These are phyloP conservation scores for Imleria badia DNA, from an alignment of 768 basidiomycete genomes.

Conservation along the genomic window DNA sequence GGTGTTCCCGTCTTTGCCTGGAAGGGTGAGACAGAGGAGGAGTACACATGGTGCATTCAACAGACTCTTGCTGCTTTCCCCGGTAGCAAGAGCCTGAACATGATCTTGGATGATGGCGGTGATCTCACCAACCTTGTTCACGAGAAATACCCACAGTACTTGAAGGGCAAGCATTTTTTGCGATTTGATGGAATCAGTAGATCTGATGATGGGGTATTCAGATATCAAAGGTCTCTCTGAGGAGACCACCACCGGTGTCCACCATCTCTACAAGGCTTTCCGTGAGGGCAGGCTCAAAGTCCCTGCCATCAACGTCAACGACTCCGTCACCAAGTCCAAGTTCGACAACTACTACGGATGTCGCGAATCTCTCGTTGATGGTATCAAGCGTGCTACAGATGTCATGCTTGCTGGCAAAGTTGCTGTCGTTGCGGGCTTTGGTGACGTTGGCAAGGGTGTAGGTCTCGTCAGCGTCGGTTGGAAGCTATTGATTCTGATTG, in stretches of 20 bases:
- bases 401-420: conserved; percentile 99
- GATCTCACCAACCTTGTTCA: conserved; percentile 95
- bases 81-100: conserved; percentile 82
- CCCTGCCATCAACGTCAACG: conserved; percentile 99
- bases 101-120: conserved; percentile 99
- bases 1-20: conserved; percentile 98
- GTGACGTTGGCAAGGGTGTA: conserved; percentile 99
- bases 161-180: conserved; percentile 50
- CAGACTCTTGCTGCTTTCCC: conserved; percentile 91
- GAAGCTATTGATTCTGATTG: neutral
- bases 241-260: conserved; percentile 99
- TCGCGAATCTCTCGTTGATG: conserved; percentile 99
- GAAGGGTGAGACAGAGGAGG: conserved; percentile 99
- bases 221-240: conserved; percentile 94
- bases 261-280: conserved; percentile 98
- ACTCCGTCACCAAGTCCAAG: conserved; percentile 99
- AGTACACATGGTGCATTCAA: conserved; percentile 97
- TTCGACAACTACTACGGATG: conserved; percentile 99
- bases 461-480: conserved; percentile 34
- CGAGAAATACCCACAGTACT: conserved; percentile 92
- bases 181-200: neutral
- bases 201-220: conserved; percentile 29
- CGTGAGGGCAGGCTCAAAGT: conserved; percentile 94
- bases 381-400: conserved; percentile 99
- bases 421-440: conserved; percentile 97